Conservation (phyloP, 805 yeast species). For the Clavispora vitiphila region DNA sequence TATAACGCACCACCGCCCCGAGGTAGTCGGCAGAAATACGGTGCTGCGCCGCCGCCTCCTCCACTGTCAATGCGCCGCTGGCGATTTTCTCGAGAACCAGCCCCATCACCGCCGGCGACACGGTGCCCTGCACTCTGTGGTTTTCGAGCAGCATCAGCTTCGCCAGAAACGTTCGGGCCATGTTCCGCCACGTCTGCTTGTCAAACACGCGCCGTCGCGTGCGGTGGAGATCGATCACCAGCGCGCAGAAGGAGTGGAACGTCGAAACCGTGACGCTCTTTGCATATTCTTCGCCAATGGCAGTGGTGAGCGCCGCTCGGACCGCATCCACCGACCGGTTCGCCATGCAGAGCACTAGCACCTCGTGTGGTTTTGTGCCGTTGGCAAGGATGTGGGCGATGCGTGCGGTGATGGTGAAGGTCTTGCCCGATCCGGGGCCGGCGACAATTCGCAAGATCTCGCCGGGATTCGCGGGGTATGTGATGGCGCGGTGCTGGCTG, state of each 20-base stretch:
- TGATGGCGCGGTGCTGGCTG: constrained; percentile 44
- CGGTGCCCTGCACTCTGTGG: constrained; percentile 16
- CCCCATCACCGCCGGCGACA: constrained; percentile 22
- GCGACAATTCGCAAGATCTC: constrained; percentile 51
- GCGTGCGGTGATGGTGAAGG: constrained; percentile 52
- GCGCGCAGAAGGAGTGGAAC: constrained; percentile 63
- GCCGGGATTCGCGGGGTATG: constrained; percentile 32
- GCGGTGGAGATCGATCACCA: constrained; percentile 36
- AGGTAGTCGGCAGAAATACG: constrained; percentile 25
- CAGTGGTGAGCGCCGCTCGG: constrained; percentile 23
- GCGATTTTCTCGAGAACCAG: constrained; percentile 20
- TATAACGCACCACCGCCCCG: constrained; percentile 21
- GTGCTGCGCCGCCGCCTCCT: constrained; percentile 20
- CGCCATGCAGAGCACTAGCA: constrained; percentile 62
- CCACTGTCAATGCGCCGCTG: constrained; percentile 17
- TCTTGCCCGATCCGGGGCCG: constrained; percentile 76
- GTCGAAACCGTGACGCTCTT: constrained; percentile 78
- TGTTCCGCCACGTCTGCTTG: constrained; percentile 47
- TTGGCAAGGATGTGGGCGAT: constrained; percentile 42
- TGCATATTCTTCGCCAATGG: constrained; percentile 43
- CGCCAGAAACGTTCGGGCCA: constrained; percentile 30
- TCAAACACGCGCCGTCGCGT: constrained; percentile 38
- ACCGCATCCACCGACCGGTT: constrained; percentile 59
- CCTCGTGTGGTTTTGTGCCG: constrained; percentile 44
- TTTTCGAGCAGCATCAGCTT: constrained; percentile 28